phyloP scores from a whole-genome alignment of 352 stramenopile species.

The Pythium folliculosum region DNA sequence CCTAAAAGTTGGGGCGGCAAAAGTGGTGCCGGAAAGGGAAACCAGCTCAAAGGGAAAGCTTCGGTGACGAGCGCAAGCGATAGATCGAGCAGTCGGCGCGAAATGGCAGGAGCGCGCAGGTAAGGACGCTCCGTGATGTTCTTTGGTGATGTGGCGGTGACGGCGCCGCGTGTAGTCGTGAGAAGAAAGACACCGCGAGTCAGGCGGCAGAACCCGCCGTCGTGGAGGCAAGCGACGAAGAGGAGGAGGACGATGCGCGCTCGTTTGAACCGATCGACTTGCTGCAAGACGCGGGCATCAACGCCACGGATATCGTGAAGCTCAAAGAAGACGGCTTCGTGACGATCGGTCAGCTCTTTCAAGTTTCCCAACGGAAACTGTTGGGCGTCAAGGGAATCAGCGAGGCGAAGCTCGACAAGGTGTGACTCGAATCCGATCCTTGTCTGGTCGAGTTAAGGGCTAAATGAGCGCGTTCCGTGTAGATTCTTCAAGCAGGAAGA shows the following conservation, averaged over 20 bases:
- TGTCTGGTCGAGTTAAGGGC: neutral
- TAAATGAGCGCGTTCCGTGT: neutral
- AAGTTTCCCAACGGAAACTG: conserved; percentile 68
- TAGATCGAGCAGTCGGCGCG: neutral
- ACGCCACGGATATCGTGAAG: conserved; percentile 73
- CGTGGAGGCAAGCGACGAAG: conserved; percentile 46
- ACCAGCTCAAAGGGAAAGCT: conserved; percentile 21
- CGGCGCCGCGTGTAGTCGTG: conserved; percentile 5
- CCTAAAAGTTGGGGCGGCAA: conserved; percentile 4
- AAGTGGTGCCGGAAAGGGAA: conserved; percentile 2
- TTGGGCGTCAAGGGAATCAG: conserved; percentile 87
- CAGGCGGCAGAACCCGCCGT: conserved; percentile 33
- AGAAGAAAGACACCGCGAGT: conserved; percentile 25
- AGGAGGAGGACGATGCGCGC: conserved; percentile 44
- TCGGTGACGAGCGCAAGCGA: conserved; percentile 10
- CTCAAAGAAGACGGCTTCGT: conserved; percentile 80
- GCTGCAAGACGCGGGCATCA: conserved; percentile 76
- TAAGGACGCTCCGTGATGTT: neutral
- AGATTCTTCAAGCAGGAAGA: conserved; percentile 75
- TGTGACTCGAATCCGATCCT: conserved; percentile 19
- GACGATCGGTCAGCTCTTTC: conserved; percentile 81
- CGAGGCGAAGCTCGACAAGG: conserved; percentile 88
- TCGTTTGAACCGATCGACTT: conserved; percentile 78
- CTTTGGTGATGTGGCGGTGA: too few species aligned
- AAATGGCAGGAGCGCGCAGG: conserved; percentile 27